Evolutionary conservation across 805 yeast genomes (phyloP), one percentile per base, ranked within the genome.

Genomic region (Sugiyamaella smithiae): DNA sequence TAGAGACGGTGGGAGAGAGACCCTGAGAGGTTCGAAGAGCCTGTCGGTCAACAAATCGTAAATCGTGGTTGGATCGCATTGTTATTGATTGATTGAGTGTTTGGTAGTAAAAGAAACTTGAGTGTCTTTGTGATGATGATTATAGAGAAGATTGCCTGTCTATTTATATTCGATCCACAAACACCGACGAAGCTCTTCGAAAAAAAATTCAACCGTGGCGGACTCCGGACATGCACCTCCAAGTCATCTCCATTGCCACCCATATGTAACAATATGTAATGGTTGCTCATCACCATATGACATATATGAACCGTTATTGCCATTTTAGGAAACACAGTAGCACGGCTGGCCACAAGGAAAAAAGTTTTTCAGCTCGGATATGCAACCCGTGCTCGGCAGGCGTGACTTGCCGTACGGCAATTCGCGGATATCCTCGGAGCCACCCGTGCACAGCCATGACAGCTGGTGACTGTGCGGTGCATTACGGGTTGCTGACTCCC

Each of bases 81-180:
- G 43, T 40, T 40, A 17, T 23, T 5, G 43, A 20, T 5, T 26
- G 19, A 8, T 26, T 19, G 29, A 14, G 19, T 5, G 31, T 5
- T 20, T 38, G 43, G 28, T 38, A 22, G 40, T 35, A 35, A 26
- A 20, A 40, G 43, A 23, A 14, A 25, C 11, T 22, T 8, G 24
- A 17, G 14, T 37, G 40, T 20, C 11, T 23, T 22, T 6, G 7
- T 24, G 12, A 24, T 23, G 17, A 24, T 11, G 5, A 40, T 22
- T 17, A 11, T 12, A 11, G n/a, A 24, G 20, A 4, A 17, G 9
- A 24, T 14, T 23, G 22, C 17, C n/a, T 14, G 22, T 23, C 31
- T 24, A 22, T 40, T 40, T 40, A 73, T 86, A 95, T 56, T 87
- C 95, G 49, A 96, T 11, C 22, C 29, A 8, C 11, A 8, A 26